phyloP scores from a whole-genome alignment of 768 basidiomycete genomes.

The Hirschioporus abietinus region DNA sequence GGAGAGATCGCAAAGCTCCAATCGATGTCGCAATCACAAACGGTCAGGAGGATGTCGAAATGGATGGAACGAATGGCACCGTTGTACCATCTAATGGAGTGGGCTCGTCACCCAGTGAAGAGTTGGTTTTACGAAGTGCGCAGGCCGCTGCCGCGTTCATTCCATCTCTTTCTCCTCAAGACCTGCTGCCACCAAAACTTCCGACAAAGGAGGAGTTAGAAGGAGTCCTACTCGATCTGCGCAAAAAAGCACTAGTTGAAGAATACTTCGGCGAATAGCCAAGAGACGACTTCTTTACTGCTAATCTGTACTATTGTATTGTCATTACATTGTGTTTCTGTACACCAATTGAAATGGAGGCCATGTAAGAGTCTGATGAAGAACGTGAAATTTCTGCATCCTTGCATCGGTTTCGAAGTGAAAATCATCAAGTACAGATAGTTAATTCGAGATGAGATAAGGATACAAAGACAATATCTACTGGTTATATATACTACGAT shows the following conservation, averaged over 20 bases:
- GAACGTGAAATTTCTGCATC: too few relatives aligned
- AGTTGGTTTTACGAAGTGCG: constrained; percentile 31
- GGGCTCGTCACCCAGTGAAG: constrained; percentile 6
- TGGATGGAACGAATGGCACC: constrained; percentile 22
- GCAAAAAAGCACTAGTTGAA: constrained; percentile 78
- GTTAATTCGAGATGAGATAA: too few relatives aligned
- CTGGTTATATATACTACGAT: too few relatives aligned
- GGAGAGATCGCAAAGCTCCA: constrained; percentile 44
- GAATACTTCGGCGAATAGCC: constrained; percentile 57
- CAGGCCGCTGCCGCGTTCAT: constrained; percentile 64
- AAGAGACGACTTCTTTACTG: not conserved
- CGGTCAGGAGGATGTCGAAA: constrained; percentile 27
- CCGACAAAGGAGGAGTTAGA: constrained; percentile 80
- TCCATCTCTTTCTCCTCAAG: constrained; percentile 66
- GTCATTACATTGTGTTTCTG: too few relatives aligned
- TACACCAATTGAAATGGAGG: too few relatives aligned
- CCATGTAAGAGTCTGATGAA: too few relatives aligned
- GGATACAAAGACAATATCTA: too few relatives aligned
- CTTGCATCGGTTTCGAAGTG: too few relatives aligned
- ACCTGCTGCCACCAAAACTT: constrained; percentile 70
- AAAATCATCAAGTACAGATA: too few relatives aligned
- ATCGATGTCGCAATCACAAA: constrained; percentile 17
- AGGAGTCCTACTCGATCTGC: constrained; percentile 60
- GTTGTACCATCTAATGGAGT: constrained; percentile 23
- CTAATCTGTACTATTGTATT: too few relatives aligned